These are phyloP conservation scores for Selaginella moellendorffii DNA, from an alignment of 75 land plant genomes.

Conservation along the genomic window DNA sequence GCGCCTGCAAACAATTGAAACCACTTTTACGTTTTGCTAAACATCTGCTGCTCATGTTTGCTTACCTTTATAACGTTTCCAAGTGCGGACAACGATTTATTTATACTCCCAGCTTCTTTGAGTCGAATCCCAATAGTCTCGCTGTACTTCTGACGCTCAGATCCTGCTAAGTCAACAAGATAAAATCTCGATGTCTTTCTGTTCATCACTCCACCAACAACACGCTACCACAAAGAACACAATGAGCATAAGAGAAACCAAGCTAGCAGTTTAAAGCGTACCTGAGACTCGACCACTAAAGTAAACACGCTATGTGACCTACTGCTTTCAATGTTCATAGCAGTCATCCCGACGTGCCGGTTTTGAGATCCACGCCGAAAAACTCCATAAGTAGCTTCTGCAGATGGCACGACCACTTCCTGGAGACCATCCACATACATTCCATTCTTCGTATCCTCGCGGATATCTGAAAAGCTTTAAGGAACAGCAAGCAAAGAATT, in stretches of 20 bases:
- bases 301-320: slow-evolving; percentile 27
- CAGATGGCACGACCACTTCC: slow-evolving; percentile 8
- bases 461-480: not conserved
- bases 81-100: slow-evolving; percentile 24
- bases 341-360: slow-evolving; percentile 9
- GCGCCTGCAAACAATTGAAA: slow-evolving; percentile 10
- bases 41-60: not conserved
- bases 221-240: slow-evolving; percentile 5
- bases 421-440: slow-evolving; percentile 2
- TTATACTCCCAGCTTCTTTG: slow-evolving; percentile 26
- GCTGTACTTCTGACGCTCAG: slow-evolving; percentile 27
- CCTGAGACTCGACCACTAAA: slow-evolving; percentile 23
- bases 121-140: slow-evolving; percentile 27
- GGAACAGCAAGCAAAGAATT: not conserved
- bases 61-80: slow-evolving; percentile 5
- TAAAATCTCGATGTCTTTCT: slow-evolving; percentile 15
- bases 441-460: not conserved
- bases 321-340: slow-evolving; percentile 31
- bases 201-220: slow-evolving; percentile 10
- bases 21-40: not conserved
- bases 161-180: slow-evolving; percentile 26
- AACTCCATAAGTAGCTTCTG: slow-evolving; percentile 19
- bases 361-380: not conserved
- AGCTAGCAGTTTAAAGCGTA: not conserved
- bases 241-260: not conserved